Percentiles rank a stretch among this genome's conserved stretches.
phyloP scores from a whole-genome alignment of 805 yeast species.

The Zygosaccharomyces kombuchaensis region DNA sequence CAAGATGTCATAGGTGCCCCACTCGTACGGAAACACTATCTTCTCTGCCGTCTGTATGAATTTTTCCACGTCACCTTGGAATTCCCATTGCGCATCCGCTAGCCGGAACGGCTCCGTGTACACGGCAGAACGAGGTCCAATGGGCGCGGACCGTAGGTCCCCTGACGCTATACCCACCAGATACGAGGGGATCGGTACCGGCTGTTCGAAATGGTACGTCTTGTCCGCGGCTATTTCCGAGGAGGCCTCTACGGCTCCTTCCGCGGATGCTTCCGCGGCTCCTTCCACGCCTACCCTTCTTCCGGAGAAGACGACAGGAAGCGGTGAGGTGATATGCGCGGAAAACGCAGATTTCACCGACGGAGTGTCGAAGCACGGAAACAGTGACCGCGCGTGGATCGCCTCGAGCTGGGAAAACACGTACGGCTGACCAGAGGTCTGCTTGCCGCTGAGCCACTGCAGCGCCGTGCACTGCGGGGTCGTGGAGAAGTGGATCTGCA shows the following conservation, averaged over 20 bases:
- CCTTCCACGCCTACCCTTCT: constrained; percentile 30
- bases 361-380: constrained; percentile 92
- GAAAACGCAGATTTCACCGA: constrained; percentile 65
- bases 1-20: constrained; percentile 77
- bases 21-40: constrained; percentile 69
- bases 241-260: constrained; percentile 12
- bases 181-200: constrained; percentile 81
- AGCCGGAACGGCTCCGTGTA: constrained; percentile 72
- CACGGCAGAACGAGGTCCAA: constrained; percentile 85
- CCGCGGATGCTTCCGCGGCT: constrained; percentile 10
- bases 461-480: constrained; percentile 76
- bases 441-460: constrained; percentile 74
- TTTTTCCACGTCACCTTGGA: constrained; percentile 72
- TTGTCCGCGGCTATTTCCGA: neutral
- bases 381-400: constrained; percentile 80
- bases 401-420: constrained; percentile 90
- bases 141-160: constrained; percentile 56
- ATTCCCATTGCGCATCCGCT: constrained; percentile 70
- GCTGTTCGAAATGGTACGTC: constrained; percentile 57
- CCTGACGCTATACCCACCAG: constrained; percentile 84
- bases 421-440: constrained; percentile 64
- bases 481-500: constrained; percentile 57
- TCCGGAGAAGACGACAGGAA: constrained; percentile 75
- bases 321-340: constrained; percentile 56
- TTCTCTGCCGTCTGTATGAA: constrained; percentile 76